Evolutionary conservation across 2,329 filamentous ascomycete species (phyloP), one percentile per base, ranked within the genome.

Genomic region (Monilinia vaccinii-corymbosi): DNA sequence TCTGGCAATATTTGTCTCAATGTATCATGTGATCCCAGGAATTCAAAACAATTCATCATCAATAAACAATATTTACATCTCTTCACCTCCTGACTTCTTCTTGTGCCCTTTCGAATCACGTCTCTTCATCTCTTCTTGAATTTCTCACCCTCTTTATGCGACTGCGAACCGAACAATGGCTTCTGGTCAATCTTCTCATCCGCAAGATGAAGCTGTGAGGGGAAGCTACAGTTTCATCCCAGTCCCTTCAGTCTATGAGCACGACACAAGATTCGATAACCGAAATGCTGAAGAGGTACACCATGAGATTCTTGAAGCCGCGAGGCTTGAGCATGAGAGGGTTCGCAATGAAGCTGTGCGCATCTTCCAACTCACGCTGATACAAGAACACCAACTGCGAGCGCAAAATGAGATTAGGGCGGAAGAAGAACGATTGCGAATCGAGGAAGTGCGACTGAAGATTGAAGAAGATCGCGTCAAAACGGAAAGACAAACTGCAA

Each of bases 321-420:
- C 86, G 4, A 82, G 83, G 52, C 77, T 78, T 16, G 81, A 87
- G 68, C 88, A 91, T 71, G 81, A 88, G 42, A 79, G 81, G 32
- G 80, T 93, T 13, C 79, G 80, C 32, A 73, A 78, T 58, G 73
- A 73, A 34, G 81, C 81, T 9, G 71, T 81, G 40, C 73, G 75
- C 18, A 77, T 78, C 8, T 79, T 75, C 59, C 73, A 79, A 61
- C 71, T 79, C 45, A 75, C 82, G 61, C 73, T 78, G 61, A 67
- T 78, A 18, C 71, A 77, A 56, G 73, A 78, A 63, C 74, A 79
- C 63, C 66, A 65, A 56, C 34, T 38, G 4, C 31, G 34, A n/a
- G 44, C 51, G 8, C 50, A 60, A n/a, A 23, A 65, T 64, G 32
- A 59, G 23, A 21, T 53, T 46, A 21, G 50, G 51, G 47, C 45